phyloP scores from a whole-genome alignment of 179 eudicot genomes.

The Pouteria campechiana region DNA sequence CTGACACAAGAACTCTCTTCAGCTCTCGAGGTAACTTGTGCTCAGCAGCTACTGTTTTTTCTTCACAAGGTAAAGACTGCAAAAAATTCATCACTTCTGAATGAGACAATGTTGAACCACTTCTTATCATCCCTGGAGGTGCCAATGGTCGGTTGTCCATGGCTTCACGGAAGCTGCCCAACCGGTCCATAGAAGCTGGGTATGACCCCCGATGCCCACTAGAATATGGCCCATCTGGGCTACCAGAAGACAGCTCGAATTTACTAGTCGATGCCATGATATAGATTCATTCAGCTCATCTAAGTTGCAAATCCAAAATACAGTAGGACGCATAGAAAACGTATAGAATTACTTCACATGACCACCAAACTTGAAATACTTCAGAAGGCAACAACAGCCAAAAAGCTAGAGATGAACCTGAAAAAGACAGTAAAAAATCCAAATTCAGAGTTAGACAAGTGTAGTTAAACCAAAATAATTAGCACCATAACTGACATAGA shows the following conservation, averaged over 20 bases:
- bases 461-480: no score
- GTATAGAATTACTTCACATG: no score
- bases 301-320: no score
- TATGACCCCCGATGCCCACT: slow-evolving; percentile 41
- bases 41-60: slow-evolving; percentile 26
- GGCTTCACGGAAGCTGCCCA: slow-evolving; percentile 52
- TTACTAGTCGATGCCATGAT: slow-evolving; percentile 67
- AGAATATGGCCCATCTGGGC: slow-evolving; percentile 49
- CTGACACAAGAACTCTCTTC: slow-evolving; percentile 25
- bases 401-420: no score
- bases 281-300: no score
- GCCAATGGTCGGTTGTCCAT: slow-evolving; percentile 46
- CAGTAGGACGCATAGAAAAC: no score
- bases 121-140: slow-evolving; percentile 47
- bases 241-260: slow-evolving; percentile 44
- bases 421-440: no score
- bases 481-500: no score
- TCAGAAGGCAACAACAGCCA: no score
- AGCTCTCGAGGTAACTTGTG: slow-evolving; percentile 36
- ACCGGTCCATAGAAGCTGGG: slow-evolving; percentile 43
- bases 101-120: slow-evolving; percentile 33
- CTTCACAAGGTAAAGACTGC: slow-evolving; percentile 51
- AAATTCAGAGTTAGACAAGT: no score
- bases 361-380: no score
- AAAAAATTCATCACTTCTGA: slow-evolving; percentile 39